A percentile compares a stretch with the other conserved stretches of the same genome.
Conservation (phyloP, 208 protist genomes). For the Wallacemonas sp. region DNA sequence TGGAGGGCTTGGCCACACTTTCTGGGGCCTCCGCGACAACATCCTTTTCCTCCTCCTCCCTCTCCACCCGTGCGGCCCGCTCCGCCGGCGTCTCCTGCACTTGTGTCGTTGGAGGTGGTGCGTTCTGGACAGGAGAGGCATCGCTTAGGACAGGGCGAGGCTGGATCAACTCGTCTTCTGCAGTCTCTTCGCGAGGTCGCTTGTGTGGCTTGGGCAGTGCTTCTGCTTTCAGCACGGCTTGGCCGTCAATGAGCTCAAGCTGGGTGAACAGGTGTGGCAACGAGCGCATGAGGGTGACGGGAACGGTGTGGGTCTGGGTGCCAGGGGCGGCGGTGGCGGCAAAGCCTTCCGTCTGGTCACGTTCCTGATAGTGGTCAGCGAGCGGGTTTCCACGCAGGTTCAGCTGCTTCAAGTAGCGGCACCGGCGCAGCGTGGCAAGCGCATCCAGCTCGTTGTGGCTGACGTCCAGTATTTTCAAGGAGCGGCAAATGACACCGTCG, state of each 20-base stretch:
- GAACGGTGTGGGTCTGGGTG: not conserved
- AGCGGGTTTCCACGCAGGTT: constrained; percentile 74
- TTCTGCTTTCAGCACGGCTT: constrained; percentile 25
- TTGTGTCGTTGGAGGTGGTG: not conserved
- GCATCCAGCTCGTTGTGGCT: constrained; percentile 62
- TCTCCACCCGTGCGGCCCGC: not conserved
- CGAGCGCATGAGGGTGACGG: constrained; percentile 30
- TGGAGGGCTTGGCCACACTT: constrained; percentile 23
- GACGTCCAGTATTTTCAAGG: constrained; percentile 83
- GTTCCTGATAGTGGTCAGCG: constrained; percentile 21
- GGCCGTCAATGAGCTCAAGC: constrained; percentile 49
- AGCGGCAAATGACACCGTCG: constrained; percentile 80
- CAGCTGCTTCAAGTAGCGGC: constrained; percentile 66
- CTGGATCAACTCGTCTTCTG: not conserved
- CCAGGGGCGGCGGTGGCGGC: not conserved
- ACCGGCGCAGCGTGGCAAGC: constrained; percentile 70
- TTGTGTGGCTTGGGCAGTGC: constrained; percentile 16
- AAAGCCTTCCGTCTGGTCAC: constrained; percentile 22
- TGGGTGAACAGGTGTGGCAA: constrained; percentile 31
- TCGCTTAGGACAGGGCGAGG: no score
- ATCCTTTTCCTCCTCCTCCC: constrained; percentile 53
- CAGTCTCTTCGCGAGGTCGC: not conserved
- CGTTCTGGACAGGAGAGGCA: no score
- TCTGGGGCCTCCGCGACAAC: constrained; percentile 48
- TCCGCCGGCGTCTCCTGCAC: constrained; percentile 1